Evolutionary conservation across 257 asterid species (phyloP).

Genomic region (Solanum pimpinellifolium): DNA sequence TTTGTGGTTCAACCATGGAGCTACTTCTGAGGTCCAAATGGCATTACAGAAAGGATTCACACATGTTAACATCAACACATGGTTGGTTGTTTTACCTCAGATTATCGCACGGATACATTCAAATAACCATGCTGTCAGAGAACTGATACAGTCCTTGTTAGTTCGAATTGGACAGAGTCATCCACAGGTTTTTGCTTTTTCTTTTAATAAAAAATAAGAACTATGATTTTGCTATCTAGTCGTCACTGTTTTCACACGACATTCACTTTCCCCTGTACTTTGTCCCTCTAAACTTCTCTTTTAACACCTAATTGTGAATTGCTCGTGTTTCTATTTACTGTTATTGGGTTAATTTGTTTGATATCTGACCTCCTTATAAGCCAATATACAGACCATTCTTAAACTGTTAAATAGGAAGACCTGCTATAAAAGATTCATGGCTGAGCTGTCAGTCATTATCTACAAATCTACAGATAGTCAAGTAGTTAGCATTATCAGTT

Average conservation of each 20-base stretch:
- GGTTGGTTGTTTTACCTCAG: slow-evolving; percentile 99
- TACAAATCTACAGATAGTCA: not conserved
- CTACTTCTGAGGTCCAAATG: slow-evolving; percentile 91
- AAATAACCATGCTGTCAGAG: slow-evolving; percentile 86
- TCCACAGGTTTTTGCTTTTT: slow-evolving; percentile 67
- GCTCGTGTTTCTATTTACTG: not conserved
- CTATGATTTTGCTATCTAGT: not conserved
- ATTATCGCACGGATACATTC: slow-evolving; percentile 99
- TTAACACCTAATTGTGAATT: not conserved
- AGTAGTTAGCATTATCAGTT: not conserved
- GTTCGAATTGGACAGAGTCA: slow-evolving; percentile 96
- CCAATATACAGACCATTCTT: not conserved
- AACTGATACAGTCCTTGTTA: slow-evolving; percentile 83
- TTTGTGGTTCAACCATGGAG: slow-evolving; percentile 99
- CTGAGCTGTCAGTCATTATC: not conserved
- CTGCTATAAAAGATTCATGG: not conserved
- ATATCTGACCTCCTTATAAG: not conserved
- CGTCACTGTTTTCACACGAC: not conserved
- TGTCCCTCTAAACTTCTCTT: not conserved
- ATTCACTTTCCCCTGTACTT: not conserved
- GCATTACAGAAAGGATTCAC: slow-evolving; percentile 91
- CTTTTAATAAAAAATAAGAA: not conserved
- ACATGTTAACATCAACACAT: slow-evolving; percentile 91
- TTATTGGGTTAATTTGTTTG: not conserved
- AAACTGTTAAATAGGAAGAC: not conserved